A percentile compares a stretch with the other conserved stretches of the same genome.
phyloP scores from a whole-genome alignment of 495 filamentous ascomycete species.

The Xanthoparmelia taractica region DNA sequence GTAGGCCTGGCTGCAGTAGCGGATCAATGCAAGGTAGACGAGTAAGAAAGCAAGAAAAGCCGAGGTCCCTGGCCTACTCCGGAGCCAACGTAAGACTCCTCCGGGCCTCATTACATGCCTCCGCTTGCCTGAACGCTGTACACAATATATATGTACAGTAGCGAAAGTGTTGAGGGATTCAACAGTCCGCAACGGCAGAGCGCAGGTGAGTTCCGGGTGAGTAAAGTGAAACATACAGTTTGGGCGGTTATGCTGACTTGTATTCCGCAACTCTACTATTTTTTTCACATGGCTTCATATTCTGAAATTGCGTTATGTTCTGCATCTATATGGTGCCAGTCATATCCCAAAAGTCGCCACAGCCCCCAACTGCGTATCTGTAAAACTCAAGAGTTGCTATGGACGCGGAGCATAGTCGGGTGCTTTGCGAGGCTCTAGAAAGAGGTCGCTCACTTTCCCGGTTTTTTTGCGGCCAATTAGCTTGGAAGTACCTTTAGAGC shows the following conservation, averaged over 20 bases:
- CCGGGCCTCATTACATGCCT: not conserved
- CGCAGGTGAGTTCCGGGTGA: not conserved
- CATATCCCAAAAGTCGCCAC: not conserved
- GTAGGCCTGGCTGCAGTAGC: conserved; percentile 28
- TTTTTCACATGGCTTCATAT: not conserved
- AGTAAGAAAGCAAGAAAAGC: conserved; percentile 26
- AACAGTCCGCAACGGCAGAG: not conserved
- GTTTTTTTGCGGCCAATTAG: conserved; percentile 12
- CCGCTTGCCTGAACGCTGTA: not conserved
- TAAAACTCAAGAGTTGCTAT: not conserved
- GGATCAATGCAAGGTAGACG: conserved; percentile 29
- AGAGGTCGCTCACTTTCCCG: conserved; percentile 8
- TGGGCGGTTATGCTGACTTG: not conserved
- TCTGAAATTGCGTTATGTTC: not conserved
- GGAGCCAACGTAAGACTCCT: conserved; percentile 1
- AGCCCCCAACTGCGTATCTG: not conserved
- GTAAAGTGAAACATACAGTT: not conserved
- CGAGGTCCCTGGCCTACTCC: conserved; percentile 5
- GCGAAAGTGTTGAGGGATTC: not conserved
- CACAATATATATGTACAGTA: not conserved
- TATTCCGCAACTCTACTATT: not conserved
- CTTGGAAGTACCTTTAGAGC: not conserved
- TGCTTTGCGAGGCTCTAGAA: not conserved
- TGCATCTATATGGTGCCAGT: not conserved
- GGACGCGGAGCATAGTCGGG: not conserved